Base-by-base conservation (phyloP, 768 basidiomycete genomes). In the Paxillus involutus region DNA sequence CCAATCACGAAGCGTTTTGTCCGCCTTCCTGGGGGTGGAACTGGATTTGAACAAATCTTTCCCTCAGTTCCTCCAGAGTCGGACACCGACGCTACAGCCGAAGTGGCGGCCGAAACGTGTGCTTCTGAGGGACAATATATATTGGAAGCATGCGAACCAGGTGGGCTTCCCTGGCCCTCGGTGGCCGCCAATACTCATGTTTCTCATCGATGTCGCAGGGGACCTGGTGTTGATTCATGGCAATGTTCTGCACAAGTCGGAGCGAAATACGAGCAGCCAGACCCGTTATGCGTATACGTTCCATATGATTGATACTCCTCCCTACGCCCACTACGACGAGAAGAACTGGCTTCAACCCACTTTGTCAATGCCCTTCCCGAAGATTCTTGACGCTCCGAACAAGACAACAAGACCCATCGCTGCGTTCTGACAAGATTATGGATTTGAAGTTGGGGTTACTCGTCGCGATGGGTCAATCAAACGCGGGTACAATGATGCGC, bases 341-440 rank as follows among this genome's bases (percentile, higher is more conserved):
- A 91, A 91, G 81, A 98, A 97, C 66, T 97, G 95, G 95, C 74
- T 98, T 53, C 95, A 98, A 67, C 94, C 95, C 1, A 93, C 93
- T 3, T 58, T 74, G 10, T 80, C 77, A 12, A 88, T 91, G 87
- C 91, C 94, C 2, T 97, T 98, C 72, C 79, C 84, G 24, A 79
- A 71, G 57, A 72, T 89, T 24, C 63, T 89, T 7, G 69, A 73
- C 6, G 10, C 24, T 10, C 60, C 67, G n/a, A 55, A 56, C n/a
- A 43, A 47, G 17, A 33, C 39, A 29, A 47, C 50, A 26, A 42
- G 16, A 41, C 49, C 55, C 13, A 47, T 29, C 17, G 7, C 46
- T 32, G 49, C 42, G 43, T 39, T 30, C 14, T 55, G 46, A 47
- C 17, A 21, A 17, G 11, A 16, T 24, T 16, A 32, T 29, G 48